Evolutionary conservation across 2,329 filamentous ascomycete genomes (phyloP), one percentile per base, ranked within the genome.

Genomic region (Pyrenochaeta sp.): DNA sequence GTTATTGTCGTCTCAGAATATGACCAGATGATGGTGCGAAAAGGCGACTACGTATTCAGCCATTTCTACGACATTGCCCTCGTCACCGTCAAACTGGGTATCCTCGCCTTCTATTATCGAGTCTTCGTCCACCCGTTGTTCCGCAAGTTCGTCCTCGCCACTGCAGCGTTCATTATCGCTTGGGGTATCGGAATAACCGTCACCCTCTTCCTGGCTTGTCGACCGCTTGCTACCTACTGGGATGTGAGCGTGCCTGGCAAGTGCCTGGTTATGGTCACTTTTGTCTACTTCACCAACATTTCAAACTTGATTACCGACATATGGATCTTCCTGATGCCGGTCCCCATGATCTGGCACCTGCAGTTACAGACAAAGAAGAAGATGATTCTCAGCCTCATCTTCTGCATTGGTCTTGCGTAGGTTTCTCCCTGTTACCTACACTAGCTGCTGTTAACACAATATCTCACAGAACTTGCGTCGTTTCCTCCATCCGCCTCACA

Each of bases 11-110:
- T 71, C 6, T 61, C 63, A 15, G 53, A 57, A 9, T 52, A 71
- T 23, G 62, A 71, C 40, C 49, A 62, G 39, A 68, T 60, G 48
- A 72, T 68, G 60, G 66, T 73, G n/a, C 68, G 70, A 33, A 66
- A 70, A 57, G 70, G 69, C 44, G 70, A 73, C 55, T 73, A 69
- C 50, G 60, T 73, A 37, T 72, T 73, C 57, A 71, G 68, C 40
- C 70, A 73, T 32, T 72, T 72, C 56, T 73, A 73, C 56, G 70
- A 73, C 51, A 45, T 72, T 15, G 69, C 69, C 2, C 63, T 73
- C 27, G 67, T 68, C 17, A 59, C 44, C 21, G 71, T 72, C 41
- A 72, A 72, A 51, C 61, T 73, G 14, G 65, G 67, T 12, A 72
- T 74, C 45, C 64, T 73, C 29, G 69, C 69, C 33, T 71, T 72